Conservation (phyloP, 164 flowering plant species). For the Litsea cubeba region DNA sequence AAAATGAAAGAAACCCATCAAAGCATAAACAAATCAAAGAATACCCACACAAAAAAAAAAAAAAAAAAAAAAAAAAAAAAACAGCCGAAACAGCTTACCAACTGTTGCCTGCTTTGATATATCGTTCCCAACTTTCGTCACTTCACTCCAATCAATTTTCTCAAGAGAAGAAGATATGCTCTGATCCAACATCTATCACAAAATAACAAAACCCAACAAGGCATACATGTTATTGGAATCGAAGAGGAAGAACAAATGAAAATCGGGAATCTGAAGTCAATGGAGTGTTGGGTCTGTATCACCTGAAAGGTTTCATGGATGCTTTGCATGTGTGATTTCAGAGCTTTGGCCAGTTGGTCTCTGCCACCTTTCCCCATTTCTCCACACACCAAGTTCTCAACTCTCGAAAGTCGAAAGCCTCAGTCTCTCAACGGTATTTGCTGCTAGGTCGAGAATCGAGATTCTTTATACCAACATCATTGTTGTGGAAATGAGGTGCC, state of each 20-base stretch:
- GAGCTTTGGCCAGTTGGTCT: constrained; percentile 38
- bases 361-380: constrained; percentile 51
- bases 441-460: no score
- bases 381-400: neutral
- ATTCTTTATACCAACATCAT: no score
- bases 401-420: no score
- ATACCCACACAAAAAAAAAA: no score
- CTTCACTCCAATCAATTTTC: constrained; percentile 73
- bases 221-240: neutral
- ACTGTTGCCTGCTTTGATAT: constrained; percentile 80
- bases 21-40: neutral
- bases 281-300: constrained; percentile 4
- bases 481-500: no score
- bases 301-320: constrained; percentile 86
- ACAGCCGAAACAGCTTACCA: constrained; percentile 29
- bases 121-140: constrained; percentile 59
- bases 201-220: constrained; percentile 3
- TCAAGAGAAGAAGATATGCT: constrained; percentile 45
- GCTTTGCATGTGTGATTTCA: constrained; percentile 44
- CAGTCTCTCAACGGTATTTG: no score
- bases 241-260: neutral
- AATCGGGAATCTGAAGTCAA: neutral
- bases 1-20: neutral
- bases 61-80: neutral
- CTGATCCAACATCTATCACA: constrained; percentile 51